Conservation (phyloP, 306 rosid genomes). For the Gillenia trifoliata region DNA sequence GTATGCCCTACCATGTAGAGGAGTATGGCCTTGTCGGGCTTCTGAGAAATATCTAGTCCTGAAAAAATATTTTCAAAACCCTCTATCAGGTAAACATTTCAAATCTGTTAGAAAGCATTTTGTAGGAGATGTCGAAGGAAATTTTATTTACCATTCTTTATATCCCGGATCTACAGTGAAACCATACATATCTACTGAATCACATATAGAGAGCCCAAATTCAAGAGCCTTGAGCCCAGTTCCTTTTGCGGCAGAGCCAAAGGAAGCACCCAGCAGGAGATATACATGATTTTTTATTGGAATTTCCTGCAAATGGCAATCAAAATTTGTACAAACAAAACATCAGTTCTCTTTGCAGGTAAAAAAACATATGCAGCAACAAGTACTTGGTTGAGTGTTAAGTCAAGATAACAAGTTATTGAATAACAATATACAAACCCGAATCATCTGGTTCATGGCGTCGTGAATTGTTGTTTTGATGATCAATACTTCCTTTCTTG, state of each 20-base stretch:
- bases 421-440: constrained; percentile 34
- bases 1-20: constrained; percentile 95
- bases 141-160: constrained; percentile 74
- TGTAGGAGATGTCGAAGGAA: constrained; percentile 9
- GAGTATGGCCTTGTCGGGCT: constrained; percentile 96
- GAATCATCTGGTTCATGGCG: constrained; percentile 86
- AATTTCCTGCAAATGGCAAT: constrained; percentile 67
- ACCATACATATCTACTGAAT: constrained; percentile 97
- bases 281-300: constrained; percentile 86
- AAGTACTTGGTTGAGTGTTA: background rate
- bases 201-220: constrained; percentile 88
- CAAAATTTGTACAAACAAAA: constrained; percentile 12
- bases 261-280: constrained; percentile 93
- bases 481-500: constrained; percentile 84
- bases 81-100: constrained; percentile 19
- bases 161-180: constrained; percentile 98
- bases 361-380: background rate
- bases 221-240: constrained; percentile 99
- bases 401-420: background rate
- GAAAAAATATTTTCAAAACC: constrained; percentile 16
- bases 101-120: constrained; percentile 1
- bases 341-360: background rate
- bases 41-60: constrained; percentile 99
- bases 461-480: constrained; percentile 94
- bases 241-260: constrained; percentile 99